phyloP scores from a whole-genome alignment of 2,329 filamentous ascomycete species.

The Pyrenophora teres region DNA sequence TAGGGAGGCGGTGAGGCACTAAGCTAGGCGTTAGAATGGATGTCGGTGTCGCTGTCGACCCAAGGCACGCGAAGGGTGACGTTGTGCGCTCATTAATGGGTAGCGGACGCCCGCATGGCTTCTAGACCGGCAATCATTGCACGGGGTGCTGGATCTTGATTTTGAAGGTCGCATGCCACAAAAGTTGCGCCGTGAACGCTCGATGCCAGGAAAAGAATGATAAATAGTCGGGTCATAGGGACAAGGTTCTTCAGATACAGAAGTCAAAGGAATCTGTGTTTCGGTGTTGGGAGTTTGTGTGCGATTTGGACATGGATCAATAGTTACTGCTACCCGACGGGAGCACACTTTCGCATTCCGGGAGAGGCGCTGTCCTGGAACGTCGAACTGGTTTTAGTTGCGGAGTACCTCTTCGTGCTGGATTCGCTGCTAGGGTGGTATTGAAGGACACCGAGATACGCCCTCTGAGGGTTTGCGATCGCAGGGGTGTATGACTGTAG shows the following conservation, averaged over 20 bases:
- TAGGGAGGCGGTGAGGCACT: too few relatives aligned
- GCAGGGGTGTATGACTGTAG: conserved; percentile 4
- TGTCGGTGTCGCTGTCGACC: too few relatives aligned
- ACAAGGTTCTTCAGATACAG: conserved; percentile 12
- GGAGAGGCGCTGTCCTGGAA: neutral
- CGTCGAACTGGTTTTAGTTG: neutral
- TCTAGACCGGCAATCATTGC: conserved; percentile 15
- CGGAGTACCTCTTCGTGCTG: conserved; percentile 7
- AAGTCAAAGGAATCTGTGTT: conserved; percentile 12
- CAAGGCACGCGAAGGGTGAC: too few relatives aligned
- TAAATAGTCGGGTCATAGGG: conserved; percentile 25
- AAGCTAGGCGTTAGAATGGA: too few relatives aligned
- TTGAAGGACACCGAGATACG: conserved; percentile 22
- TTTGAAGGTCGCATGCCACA: conserved; percentile 22
- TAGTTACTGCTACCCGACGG: neutral
- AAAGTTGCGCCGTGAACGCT: conserved; percentile 17
- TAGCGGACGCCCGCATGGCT: too few relatives aligned
- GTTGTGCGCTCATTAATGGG: too few relatives aligned
- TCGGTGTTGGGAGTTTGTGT: conserved; percentile 1
- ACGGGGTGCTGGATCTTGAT: conserved; percentile 13
- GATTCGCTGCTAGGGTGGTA: conserved; percentile 9
- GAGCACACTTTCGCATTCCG: neutral
- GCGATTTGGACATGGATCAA: neutral
- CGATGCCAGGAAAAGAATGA: conserved; percentile 27
- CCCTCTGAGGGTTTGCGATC: conserved; percentile 19